phyloP scores from a whole-genome alignment of 768 basidiomycete species.

The Russula emetica region DNA sequence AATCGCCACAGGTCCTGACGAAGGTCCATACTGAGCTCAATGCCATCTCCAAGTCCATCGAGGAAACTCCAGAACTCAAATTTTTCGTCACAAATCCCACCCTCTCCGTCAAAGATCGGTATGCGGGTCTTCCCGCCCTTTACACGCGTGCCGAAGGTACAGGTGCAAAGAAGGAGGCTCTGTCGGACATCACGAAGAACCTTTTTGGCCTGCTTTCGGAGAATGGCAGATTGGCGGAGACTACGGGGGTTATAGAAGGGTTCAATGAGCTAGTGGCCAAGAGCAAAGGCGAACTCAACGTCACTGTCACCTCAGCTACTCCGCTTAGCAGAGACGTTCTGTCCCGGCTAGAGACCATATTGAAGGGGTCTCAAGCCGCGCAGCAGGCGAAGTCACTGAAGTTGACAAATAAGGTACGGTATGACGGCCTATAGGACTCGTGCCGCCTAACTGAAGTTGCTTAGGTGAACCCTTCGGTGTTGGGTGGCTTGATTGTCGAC shows the following conservation, averaged over 20 bases:
- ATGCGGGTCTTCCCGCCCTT: slow-evolving; percentile 60
- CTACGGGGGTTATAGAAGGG: slow-evolving; percentile 80
- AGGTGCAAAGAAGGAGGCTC: slow-evolving; percentile 63
- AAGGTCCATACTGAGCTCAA: slow-evolving; percentile 84
- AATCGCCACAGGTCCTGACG: slow-evolving; percentile 76
- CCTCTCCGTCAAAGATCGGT: slow-evolving; percentile 73
- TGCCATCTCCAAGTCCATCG: slow-evolving; percentile 64
- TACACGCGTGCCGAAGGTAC: slow-evolving; percentile 61
- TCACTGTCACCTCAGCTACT: slow-evolving; percentile 83
- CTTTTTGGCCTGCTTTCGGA: slow-evolving; percentile 85
- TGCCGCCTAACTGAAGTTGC: slow-evolving; percentile 8
- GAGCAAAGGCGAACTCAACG: slow-evolving; percentile 89
- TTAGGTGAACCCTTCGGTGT: slow-evolving; percentile 85
- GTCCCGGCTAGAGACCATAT: slow-evolving; percentile 70
- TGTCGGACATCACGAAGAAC: slow-evolving; percentile 88
- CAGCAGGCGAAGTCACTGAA: slow-evolving; percentile 85
- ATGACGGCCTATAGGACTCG: neutral
- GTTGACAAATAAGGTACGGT: slow-evolving; percentile 80
- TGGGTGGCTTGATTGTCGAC: slow-evolving; percentile 93
- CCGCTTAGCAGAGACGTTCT: slow-evolving; percentile 75
- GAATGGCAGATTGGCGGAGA: slow-evolving; percentile 87
- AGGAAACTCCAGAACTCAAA: slow-evolving; percentile 56
- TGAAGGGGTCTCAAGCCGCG: slow-evolving; percentile 84
- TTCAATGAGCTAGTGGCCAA: slow-evolving; percentile 86
- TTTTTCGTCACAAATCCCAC: slow-evolving; percentile 88